Evolutionary conservation across 208 protist genomes (phyloP), one percentile per base, ranked within the genome.

Genomic region (Trypanosomatidae sp.): DNA sequence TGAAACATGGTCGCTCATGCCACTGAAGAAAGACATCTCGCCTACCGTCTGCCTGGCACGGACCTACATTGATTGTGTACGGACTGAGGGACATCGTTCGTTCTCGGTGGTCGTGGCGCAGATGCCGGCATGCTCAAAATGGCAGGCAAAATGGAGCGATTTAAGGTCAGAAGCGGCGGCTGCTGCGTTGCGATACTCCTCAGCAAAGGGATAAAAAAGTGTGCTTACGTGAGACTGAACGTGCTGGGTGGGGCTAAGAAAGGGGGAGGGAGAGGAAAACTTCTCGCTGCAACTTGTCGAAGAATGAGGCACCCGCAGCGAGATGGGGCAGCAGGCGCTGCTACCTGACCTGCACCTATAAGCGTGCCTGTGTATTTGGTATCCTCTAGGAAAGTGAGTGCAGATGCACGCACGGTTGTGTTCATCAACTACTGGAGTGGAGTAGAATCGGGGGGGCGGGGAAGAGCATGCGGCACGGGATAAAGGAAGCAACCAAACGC

Each of bases 61-160:
- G 77, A 5, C 87, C 83, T 0, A 95, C 91, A 28, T 83, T 81
- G 46, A 95, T 92, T 0, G 88, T 90, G 76, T 88, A 93, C 15
- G 80, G 77, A 47, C 83, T 89, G 28, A 77, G 75, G 33, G 75
- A n/a, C 73, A 77, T 76, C 1, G 3, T 41, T 66, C 46, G 55
- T 56, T 44, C 17, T 25, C 44, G 13, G 44, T 46, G 9, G 8
- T 17, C 41, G 4, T 7, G n/a, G 44, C 4, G n/a, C 30, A 72
- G 13, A 43, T 19, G 33, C 5, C 1, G 2, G 39, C 19, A 19
- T 33, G 9, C 12, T 15, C 33, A 8, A 22, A 36, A 62, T 33
- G 17, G 5, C 17, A 62, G 15, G 22, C 1, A 62, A 19, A 33
- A 33, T 7, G 28, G 12, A n/a, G 15, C 47, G 47, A 41, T 25